phyloP scores from a whole-genome alignment of 2,329 filamentous ascomycete genomes.

The Lecanicillium sp. region DNA sequence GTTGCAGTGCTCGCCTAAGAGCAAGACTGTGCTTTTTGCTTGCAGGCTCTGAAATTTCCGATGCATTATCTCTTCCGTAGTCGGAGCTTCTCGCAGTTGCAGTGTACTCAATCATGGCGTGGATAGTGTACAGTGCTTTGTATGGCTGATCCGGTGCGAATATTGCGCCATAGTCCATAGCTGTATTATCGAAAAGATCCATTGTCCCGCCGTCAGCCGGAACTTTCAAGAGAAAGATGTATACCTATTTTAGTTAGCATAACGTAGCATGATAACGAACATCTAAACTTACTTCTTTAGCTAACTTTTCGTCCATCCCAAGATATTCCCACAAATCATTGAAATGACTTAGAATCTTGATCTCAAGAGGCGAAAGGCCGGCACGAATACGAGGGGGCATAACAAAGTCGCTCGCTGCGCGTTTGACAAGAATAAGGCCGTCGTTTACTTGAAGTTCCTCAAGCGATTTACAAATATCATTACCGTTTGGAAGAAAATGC shows the following conservation, averaged over 20 bases:
- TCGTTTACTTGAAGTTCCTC: constrained; percentile 58
- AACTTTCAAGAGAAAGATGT: constrained; percentile 60
- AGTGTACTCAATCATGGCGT: constrained; percentile 57
- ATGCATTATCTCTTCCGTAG: neutral
- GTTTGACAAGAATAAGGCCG: constrained; percentile 59
- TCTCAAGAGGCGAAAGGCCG: constrained; percentile 58
- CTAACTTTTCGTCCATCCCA: constrained; percentile 60
- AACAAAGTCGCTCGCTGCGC: constrained; percentile 38
- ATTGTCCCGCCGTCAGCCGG: constrained; percentile 58
- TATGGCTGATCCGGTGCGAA: constrained; percentile 64
- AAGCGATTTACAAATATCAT: constrained; percentile 52
- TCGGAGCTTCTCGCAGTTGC: constrained; percentile 27
- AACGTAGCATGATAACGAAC: neutral
- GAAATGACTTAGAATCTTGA: constrained; percentile 74
- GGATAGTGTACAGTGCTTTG: constrained; percentile 64
- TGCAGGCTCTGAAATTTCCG: constrained; percentile 5
- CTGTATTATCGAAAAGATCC: constrained; percentile 45
- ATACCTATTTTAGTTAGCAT: constrained; percentile 41
- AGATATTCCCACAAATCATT: constrained; percentile 76
- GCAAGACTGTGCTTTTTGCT: neutral
- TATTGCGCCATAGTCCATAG: constrained; percentile 47
- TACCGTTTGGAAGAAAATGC: constrained; percentile 52
- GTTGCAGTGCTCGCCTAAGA: neutral
- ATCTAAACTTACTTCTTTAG: constrained; percentile 47
- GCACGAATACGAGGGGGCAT: constrained; percentile 36